A percentile compares a stretch with the other conserved stretches of the same genome.
phyloP scores from a whole-genome alignment of 1,139 yeast genomes.

The Blastobotrys serpentis region DNA sequence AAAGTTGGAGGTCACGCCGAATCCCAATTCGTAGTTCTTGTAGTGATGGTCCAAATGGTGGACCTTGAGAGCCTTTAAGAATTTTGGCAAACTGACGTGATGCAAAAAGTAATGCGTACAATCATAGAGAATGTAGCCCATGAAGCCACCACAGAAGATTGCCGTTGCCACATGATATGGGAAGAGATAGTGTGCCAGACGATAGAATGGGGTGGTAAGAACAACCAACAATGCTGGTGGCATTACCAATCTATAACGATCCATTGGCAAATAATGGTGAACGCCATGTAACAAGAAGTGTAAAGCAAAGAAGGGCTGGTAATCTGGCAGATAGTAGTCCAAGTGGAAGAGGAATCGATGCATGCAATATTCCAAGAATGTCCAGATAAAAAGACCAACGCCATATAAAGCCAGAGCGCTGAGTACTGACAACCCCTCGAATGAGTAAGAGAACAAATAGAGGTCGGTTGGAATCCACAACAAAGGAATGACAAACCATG shows the following conservation, averaged over 20 bases:
- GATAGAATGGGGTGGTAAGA: slow-evolving; percentile 59
- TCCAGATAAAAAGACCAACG: slow-evolving; percentile 85
- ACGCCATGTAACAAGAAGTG: slow-evolving; percentile 94
- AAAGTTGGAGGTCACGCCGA: slow-evolving; percentile 89
- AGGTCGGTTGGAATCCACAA: slow-evolving; percentile 84
- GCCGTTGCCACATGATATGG: slow-evolving; percentile 60
- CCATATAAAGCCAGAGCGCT: slow-evolving; percentile 44
- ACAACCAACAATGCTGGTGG: slow-evolving; percentile 82
- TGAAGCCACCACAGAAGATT: slow-evolving; percentile 89
- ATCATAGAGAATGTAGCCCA: slow-evolving; percentile 91
- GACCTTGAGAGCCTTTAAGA: slow-evolving; percentile 74
- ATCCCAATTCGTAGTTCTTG: slow-evolving; percentile 93
- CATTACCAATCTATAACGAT: slow-evolving; percentile 84
- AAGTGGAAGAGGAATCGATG: slow-evolving; percentile 94
- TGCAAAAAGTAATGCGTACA: slow-evolving; percentile 87
- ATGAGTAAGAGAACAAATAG: slow-evolving; percentile 45
- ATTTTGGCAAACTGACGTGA: slow-evolving; percentile 76
- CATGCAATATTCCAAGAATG: slow-evolving; percentile 78
- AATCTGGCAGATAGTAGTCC: slow-evolving; percentile 81
- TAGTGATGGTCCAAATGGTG: slow-evolving; percentile 96
- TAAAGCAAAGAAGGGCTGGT: slow-evolving; percentile 66
- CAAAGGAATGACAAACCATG: slow-evolving; percentile 83
- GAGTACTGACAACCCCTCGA: slow-evolving; percentile 31
- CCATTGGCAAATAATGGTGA: slow-evolving; percentile 98
- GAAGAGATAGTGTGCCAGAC: slow-evolving; percentile 55